A percentile compares a stretch with the other conserved stretches of the same genome.
These are phyloP conservation scores for Plasmodium knowlesi DNA, from an alignment of 169 alveolate species.

Conservation along the genomic window DNA sequence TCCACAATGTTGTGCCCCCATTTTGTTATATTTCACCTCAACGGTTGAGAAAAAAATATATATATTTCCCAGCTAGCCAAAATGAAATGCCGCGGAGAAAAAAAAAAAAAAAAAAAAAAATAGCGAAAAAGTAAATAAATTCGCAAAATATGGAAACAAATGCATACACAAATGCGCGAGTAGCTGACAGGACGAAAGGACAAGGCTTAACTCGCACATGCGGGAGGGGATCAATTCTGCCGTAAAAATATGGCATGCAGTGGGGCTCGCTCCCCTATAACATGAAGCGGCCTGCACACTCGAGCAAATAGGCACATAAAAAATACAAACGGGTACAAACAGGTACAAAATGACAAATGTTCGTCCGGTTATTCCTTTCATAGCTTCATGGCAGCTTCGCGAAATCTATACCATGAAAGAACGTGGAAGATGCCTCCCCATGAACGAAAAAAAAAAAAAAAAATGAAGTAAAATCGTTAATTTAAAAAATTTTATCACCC, in stretches of 20 bases:
- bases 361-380: background rate
- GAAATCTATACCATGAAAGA: background rate
- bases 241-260: background rate
- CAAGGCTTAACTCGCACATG: background rate
- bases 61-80: background rate
- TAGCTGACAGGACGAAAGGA: background rate
- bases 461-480: background rate
- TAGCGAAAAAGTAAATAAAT: background rate
- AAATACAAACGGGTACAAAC: background rate
- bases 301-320: background rate
- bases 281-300: background rate
- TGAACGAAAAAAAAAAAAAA: background rate
- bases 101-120: constrained; percentile 10
- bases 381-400: background rate
- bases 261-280: background rate
- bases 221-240: background rate
- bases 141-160: background rate
- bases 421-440: background rate
- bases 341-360: background rate
- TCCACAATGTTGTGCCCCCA: background rate
- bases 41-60: background rate
- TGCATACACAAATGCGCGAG: background rate
- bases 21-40: background rate
- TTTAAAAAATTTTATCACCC: background rate
- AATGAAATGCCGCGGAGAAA: background rate